Base-by-base conservation (phyloP, 106 monocot species). In the Cymbidium sinense region DNA sequence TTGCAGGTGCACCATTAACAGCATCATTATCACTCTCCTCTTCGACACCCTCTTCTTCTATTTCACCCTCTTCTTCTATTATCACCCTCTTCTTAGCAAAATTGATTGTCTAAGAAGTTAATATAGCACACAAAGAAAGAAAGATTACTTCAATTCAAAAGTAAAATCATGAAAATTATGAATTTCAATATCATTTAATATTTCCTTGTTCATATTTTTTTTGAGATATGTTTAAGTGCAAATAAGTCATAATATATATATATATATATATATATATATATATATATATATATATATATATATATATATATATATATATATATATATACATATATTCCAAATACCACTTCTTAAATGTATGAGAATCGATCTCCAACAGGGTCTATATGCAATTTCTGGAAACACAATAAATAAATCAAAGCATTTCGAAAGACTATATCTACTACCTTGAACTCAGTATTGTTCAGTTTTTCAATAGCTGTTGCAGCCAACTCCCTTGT, bases 401-500 rank as follows among this genome's bases (percentile, higher is more conserved):
- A 67, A 67, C 33, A 17, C 15, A 67, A 13, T 58, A 58, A 37
- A 52, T 19, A 54, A 54, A 52, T 52, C 17, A 54, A 21, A 67
- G 29, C 29, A 67, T 29, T 67, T 67, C 67, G 31, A 67, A 33
- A 67, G 27, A 62, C 61, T 29, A 67, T 34, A 33, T 67, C 13
- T 17, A 67, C 20, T 41, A 82, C 81, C 81, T 82, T 82, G 77
- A 82, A 71, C 55, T 88, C 87, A 15, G 70, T 81, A 44, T 77
- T 75, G 39, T 88, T 81, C 37, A 91, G 80, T 33, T 79, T 86
- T 37, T 85, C 74, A 50, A 77, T 77, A 9, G 81, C 76, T 19
- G 50, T 55, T 33, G 21, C 21, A 64, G 92, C 89, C 21, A 88
- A 50, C 55, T 87, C 92, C 64, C 81, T 86, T 35, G 83, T 89